Evolutionary conservation across 208 protist genomes (phyloP), one percentile per base, ranked within the genome.

Genomic region (Crithidia bombi): DNA sequence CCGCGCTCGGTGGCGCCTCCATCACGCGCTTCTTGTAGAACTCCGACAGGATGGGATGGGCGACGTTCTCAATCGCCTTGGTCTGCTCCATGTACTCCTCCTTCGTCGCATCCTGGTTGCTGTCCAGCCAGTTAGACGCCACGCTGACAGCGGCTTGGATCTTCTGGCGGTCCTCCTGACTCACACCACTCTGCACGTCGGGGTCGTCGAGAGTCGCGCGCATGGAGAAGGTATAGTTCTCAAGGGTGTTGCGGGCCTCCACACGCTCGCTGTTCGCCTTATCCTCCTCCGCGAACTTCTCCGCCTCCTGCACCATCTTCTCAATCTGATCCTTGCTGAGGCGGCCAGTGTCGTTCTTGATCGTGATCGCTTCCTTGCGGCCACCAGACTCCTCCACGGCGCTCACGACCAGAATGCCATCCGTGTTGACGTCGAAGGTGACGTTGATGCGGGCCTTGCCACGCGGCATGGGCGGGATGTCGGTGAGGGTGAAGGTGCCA

Each of bases 361-460:
- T 96, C n/a, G 91, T 96, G 79, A 96, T 97, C 36, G 73, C 79
- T 65, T 91, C 69, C 75, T 84, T 92, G 46, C 89, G 86, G 41
- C 97, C 97, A 30, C 90, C 97, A 33, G 75, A 75, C 85, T 98
- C 96, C 74, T 99, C 98, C 43, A 79, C 76, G 33, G 98, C 98
- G 62, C 69, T 75, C 28, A 99, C 98, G 69, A 99, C 84, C 32
- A 99, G 83, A 75, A 99, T 99, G 74, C 98, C 98, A 80, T 99
- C 98, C 56, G 96, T 94, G 86, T 99, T 98, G 26, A 99, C 87
- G 87, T 99, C 98, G 64, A 99, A 99, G 21, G 90, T 97, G 35
- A 99, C 98, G 65, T 99, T 98, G 79, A 99, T 99, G 78, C 98
- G 97, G 38, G 98, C 95, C 49, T 98, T 97, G 82, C 98, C 98